A percentile compares a stretch with the other conserved stretches of the same genome.
Evolutionary conservation across 116 monocot species (phyloP).

Genomic region (Phalaenopsis hybrid): DNA sequence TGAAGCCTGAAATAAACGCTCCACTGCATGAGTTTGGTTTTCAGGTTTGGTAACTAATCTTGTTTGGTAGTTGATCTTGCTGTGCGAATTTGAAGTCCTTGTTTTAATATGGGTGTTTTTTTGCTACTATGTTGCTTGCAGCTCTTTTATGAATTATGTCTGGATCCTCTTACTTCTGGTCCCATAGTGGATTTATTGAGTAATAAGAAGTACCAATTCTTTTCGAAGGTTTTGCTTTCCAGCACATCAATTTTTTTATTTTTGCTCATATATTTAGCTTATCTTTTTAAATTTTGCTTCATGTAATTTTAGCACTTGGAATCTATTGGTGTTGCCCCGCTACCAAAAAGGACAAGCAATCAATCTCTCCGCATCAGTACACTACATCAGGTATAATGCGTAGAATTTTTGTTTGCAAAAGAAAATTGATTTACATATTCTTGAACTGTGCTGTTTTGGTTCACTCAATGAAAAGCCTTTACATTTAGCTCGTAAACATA

Average conservation of each 20-base stretch:
- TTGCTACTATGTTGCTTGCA: slow-evolving; percentile 20
- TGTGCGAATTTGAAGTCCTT: background rate
- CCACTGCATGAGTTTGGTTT: slow-evolving; percentile 83
- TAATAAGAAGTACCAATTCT: slow-evolving; percentile 76
- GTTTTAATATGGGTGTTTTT: background rate
- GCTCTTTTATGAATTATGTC: slow-evolving; percentile 92
- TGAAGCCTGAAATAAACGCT: slow-evolving; percentile 72
- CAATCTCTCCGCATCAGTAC: slow-evolving; percentile 81
- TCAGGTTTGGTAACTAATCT: slow-evolving; percentile 43
- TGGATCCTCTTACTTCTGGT: slow-evolving; percentile 63
- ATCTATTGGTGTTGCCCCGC: slow-evolving; percentile 49
- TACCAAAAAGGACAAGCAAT: slow-evolving; percentile 71
- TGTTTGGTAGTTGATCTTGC: slow-evolving; percentile 9
- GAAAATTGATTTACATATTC: slow-evolving; percentile 4
- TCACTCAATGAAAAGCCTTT: background rate
- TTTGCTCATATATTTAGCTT: background rate
- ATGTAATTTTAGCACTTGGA: slow-evolving; percentile 57
- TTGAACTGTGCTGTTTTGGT: background rate
- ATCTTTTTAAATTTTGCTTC: slow-evolving; percentile 8
- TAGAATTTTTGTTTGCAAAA: background rate
- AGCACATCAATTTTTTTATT: background rate
- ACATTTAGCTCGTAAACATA: background rate
- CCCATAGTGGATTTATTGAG: slow-evolving; percentile 73
- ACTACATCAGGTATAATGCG: slow-evolving; percentile 73
- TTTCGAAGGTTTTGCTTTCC: slow-evolving; percentile 50